Evolutionary conservation across 192 early-diverging fungal genomes (phyloP).

Genomic region (Thamnidium elegans): DNA sequence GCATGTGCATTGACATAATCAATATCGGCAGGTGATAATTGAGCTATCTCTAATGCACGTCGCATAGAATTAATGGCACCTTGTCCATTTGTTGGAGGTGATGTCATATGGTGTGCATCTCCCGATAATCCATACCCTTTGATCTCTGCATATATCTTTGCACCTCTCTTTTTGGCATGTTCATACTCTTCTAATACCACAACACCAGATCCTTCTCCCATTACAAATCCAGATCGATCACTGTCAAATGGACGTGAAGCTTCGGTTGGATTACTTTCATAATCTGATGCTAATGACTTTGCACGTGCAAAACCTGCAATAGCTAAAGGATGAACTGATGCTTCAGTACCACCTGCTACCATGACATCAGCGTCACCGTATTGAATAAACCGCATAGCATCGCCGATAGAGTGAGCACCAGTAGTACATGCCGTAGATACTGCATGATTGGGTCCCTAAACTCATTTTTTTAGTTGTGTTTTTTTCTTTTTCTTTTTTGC

Average conservation of each 20-base stretch:
- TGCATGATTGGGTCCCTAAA: slow-evolving; percentile 87
- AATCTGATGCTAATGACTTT: slow-evolving; percentile 78
- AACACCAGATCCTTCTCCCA: slow-evolving; percentile 88
- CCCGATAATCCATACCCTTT: slow-evolving; percentile 87
- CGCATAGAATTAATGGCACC: slow-evolving; percentile 90
- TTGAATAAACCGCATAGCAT: slow-evolving; percentile 90
- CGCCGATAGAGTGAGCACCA: slow-evolving; percentile 92
- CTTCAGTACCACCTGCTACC: slow-evolving; percentile 89
- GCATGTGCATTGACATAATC: slow-evolving; percentile 95
- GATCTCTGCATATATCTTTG: slow-evolving; percentile 87
- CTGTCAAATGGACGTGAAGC: slow-evolving; percentile 90
- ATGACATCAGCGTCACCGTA: slow-evolving; percentile 94
- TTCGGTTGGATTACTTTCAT: slow-evolving; percentile 74
- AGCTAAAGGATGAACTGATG: slow-evolving; percentile 78
- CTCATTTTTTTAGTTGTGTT: neutral
- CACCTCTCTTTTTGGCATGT: slow-evolving; percentile 83
- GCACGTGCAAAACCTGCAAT: slow-evolving; percentile 87
- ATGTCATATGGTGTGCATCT: slow-evolving; percentile 93
- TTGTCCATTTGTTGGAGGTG: slow-evolving; percentile 79
- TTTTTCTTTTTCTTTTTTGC: neutral
- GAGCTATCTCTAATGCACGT: slow-evolving; percentile 65
- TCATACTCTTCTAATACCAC: slow-evolving; percentile 88
- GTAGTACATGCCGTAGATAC: slow-evolving; percentile 95
- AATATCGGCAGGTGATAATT: slow-evolving; percentile 58
- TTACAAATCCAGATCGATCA: slow-evolving; percentile 88